A percentile compares a stretch with the other conserved stretches of the same genome.
phyloP scores from a whole-genome alignment of 1,139 yeast species.

The Taiozyma onychis region DNA sequence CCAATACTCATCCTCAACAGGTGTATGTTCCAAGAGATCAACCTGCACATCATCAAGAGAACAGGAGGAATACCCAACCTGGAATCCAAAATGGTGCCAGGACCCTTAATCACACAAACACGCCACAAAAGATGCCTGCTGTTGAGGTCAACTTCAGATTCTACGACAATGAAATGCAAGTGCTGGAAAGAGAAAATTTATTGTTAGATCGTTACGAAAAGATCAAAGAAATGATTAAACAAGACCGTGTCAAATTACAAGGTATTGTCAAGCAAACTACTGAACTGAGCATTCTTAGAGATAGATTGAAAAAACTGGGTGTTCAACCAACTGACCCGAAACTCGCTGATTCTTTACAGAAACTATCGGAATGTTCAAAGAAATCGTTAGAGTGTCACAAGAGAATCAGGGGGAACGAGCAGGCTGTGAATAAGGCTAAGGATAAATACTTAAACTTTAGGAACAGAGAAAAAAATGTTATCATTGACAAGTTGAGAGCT shows the following conservation, averaged over 20 bases:
- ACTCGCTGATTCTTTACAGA: conserved; percentile 2
- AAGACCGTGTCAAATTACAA: background rate
- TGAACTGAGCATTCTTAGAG: conserved; percentile 2
- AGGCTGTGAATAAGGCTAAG: background rate
- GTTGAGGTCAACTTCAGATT: background rate
- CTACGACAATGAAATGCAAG: background rate
- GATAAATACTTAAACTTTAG: background rate
- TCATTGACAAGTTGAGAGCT: background rate
- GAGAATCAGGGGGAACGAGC: background rate
- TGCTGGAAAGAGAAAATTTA: background rate
- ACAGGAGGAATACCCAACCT: background rate
- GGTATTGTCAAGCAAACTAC: conserved; percentile 1
- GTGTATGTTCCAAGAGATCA: background rate
- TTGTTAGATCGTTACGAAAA: background rate
- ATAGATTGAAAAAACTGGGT: conserved; percentile 7
- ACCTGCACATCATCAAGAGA: background rate
- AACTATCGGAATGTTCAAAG: conserved; percentile 3
- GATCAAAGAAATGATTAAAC: background rate
- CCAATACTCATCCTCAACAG: background rate
- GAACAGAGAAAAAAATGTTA: background rate
- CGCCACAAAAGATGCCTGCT: background rate
- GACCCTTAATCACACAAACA: background rate
- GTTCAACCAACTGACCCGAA: background rate
- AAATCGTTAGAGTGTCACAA: background rate
- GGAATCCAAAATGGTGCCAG: background rate